phyloP scores from a whole-genome alignment of 768 basidiomycete genomes.

The Tricholoma terreum region DNA sequence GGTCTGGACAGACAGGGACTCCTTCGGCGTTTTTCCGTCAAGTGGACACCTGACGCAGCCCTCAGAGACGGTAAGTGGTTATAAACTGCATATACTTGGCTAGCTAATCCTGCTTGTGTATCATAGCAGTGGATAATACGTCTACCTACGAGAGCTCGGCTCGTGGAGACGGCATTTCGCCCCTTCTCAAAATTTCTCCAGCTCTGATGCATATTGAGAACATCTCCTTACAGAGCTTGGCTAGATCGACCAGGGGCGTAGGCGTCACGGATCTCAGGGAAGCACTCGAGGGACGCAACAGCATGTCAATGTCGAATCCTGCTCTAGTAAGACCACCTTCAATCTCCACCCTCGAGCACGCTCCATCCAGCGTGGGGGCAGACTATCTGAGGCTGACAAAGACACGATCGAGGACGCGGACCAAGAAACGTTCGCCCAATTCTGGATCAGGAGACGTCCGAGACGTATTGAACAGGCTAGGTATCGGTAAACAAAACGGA shows the following conservation, averaged over 20 bases:
- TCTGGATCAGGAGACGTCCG: slow-evolving; percentile 68
- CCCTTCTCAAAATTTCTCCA: slow-evolving; percentile 77
- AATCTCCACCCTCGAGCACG: slow-evolving; percentile 72
- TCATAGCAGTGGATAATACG: slow-evolving; percentile 56
- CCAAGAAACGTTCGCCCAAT: slow-evolving; percentile 46
- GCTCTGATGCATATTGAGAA: slow-evolving; percentile 91
- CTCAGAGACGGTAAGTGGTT: slow-evolving; percentile 66
- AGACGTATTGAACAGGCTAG: slow-evolving; percentile 79
- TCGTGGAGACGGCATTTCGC: slow-evolving; percentile 67
- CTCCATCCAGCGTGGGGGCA: slow-evolving; percentile 45
- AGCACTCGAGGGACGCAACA: slow-evolving; percentile 81
- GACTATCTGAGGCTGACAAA: slow-evolving; percentile 42
- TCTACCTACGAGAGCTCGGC: slow-evolving; percentile 50
- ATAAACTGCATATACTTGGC: not conserved
- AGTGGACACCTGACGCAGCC: slow-evolving; percentile 77
- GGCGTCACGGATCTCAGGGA: slow-evolving; percentile 88
- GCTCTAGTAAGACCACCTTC: slow-evolving; percentile 67
- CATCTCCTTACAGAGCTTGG: slow-evolving; percentile 80
- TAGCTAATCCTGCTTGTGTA: not conserved
- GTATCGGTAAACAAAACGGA: slow-evolving; percentile 70
- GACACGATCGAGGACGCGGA: slow-evolving; percentile 50
- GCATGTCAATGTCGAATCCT: slow-evolving; percentile 82
- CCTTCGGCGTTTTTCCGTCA: slow-evolving; percentile 46
- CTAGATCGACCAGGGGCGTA: slow-evolving; percentile 73
- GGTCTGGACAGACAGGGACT: slow-evolving; percentile 59